Evolutionary conservation across 805 yeast species (phyloP), one percentile per base, ranked within the genome.

Genomic region (Nakazawaea ishiwadae): DNA sequence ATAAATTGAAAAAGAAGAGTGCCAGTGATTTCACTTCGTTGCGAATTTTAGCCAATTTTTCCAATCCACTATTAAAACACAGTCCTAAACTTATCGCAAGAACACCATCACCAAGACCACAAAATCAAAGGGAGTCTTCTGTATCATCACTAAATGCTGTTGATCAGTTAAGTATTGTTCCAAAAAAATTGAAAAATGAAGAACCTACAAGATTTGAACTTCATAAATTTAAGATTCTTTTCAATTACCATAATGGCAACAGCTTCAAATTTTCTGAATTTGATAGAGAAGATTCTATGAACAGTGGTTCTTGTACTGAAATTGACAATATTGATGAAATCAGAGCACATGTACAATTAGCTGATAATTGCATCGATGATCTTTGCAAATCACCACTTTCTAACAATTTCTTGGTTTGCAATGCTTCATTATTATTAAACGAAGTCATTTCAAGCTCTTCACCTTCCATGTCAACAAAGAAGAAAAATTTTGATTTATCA

Each of bases 1-100:
- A 42, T n/a, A 32, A 37, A 23, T 37, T 42, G 30, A 42, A 42
- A 34, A 35, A 21, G n/a, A 37, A 34, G 16, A 29, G 23, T n/a
- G 32, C 37, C 15, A 33, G 28, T 12, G 34, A 29, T 15, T 7
- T 42, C 10, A 23, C 19, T 20, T 17, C 31, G 2, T 24, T 40
- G 18, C 29, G 15, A 8, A n/a, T 27, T 5, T 39, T 39, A 24
- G 29, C 37, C 8, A 31, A 26, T 31, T 32, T 19, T 19, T 26
- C 37, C 5, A 31, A 32, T 19, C 35, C 30, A 6, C 20, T 39
- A 19, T 31, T 38, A 17, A 23, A 20, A 18, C 8, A 16, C 8
- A 8, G 8, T 23, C n/a, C 19, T 4, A 9, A 9, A 35, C n/a
- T 10, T 4, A 11, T 14, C 23, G 7, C 34, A 31, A 3, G 6